A percentile compares a stretch with the other conserved stretches of the same genome.
These are phyloP conservation scores for Botrytis aclada DNA, from an alignment of 2,329 filamentous ascomycete species.

Conservation along the genomic window DNA sequence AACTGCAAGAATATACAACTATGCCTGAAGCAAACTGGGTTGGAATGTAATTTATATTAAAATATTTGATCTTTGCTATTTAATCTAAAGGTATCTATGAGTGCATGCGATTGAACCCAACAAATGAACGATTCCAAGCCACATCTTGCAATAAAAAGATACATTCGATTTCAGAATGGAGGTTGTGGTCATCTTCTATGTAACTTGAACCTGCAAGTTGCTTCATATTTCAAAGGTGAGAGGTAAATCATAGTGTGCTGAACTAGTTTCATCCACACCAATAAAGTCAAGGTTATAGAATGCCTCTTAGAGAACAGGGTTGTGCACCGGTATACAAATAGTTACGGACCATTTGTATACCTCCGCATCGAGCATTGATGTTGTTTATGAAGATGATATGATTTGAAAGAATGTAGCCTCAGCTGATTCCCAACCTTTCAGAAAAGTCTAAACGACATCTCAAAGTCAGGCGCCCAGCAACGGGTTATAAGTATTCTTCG, in stretches of 20 bases:
- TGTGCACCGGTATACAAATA: too few relatives aligned
- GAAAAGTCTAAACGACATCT: slow-evolving; percentile 60
- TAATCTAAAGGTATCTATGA: background rate
- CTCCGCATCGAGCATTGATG: background rate
- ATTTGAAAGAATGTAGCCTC: slow-evolving; percentile 53
- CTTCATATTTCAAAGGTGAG: background rate
- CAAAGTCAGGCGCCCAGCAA: slow-evolving; percentile 71
- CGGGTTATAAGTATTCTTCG: slow-evolving; percentile 60
- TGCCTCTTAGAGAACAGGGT: too few relatives aligned
- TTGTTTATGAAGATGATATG: background rate
- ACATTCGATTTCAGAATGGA: too few relatives aligned
- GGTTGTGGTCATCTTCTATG: background rate
- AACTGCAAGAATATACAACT: background rate
- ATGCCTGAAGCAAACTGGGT: background rate
- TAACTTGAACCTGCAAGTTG: background rate
- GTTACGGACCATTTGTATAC: background rate
- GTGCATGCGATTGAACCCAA: background rate
- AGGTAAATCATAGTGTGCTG: background rate
- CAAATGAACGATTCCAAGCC: background rate
- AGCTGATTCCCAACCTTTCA: slow-evolving; percentile 71
- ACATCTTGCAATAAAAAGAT: too few relatives aligned
- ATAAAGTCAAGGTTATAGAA: background rate
- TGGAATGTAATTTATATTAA: background rate
- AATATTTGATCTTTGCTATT: background rate
- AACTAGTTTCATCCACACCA: background rate